Base-by-base conservation (phyloP, 768 basidiomycete genomes). In the Leccinellum albellum region DNA sequence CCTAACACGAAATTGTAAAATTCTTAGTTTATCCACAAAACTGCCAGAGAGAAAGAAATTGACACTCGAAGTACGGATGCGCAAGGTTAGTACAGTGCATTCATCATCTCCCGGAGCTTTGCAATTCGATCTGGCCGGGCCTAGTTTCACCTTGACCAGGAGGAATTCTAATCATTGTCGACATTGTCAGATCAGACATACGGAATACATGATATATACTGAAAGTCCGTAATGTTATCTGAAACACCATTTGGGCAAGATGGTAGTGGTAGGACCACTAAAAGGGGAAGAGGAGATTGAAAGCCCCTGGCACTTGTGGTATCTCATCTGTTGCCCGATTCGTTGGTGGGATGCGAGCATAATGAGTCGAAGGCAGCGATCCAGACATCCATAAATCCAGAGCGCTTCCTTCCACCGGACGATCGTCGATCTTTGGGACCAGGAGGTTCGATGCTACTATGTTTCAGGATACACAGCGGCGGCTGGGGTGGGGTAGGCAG, bases 401-500 rank as follows among this genome's bases (percentile, higher is more conserved):
- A 33, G 14, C 33, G 14, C 6, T 7, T 35, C 8, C 35, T 35
- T 8, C 35, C 7, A 35, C 15, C 33, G 9, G 6, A 14, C 15
- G 10, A 10, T 3, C 5, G 15, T 35, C 3, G 17, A 35, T 17
- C 8, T 9, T 35, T 17, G 33, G 35, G 35, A 35, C 8, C 3
- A 17, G n/a, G n/a, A 17, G 3, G 35, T 17, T n/a, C 7, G 35
- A 0, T 0, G 35, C 14, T 37, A 37, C 35, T 37, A 9, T 89
- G 84, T 69, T 89, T 91, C 13, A 91, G 79, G 55, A 91, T 90
- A 37, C 84, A 83, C 62, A 89, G 76, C 8, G 80, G 68, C 7
- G 85, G 81, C 50, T 86, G 84, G 60, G 90, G 76, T 0, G 82
- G 84, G 1, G 79, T 77, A 2, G 85, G 80, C n/a, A n/a, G n/a